Conservation (phyloP, 192 early-diverging fungal genomes). For the Oehlia diaphana region DNA sequence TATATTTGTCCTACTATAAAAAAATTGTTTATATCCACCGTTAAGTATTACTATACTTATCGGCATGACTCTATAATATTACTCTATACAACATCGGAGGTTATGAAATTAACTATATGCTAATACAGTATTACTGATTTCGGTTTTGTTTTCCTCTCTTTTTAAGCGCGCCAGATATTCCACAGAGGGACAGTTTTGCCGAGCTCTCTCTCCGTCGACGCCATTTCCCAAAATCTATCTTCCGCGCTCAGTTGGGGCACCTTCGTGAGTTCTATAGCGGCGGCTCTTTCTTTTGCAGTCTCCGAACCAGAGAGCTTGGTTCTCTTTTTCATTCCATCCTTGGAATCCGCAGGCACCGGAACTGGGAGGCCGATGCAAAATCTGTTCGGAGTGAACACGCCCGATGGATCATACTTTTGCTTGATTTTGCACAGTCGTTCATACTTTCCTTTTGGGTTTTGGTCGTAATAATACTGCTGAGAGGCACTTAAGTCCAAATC, state of each 20-base stretch:
- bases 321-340: neutral
- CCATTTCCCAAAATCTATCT: slow-evolving; percentile 20
- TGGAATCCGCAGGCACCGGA: neutral
- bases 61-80: too few species aligned
- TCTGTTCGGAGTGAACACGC: slow-evolving; percentile 31
- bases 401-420: slow-evolving; percentile 4
- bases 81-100: too few species aligned
- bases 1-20: too few species aligned
- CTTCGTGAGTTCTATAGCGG: neutral
- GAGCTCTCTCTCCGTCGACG: neutral
- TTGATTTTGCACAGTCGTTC: slow-evolving; percentile 24
- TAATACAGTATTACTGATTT: neutral
- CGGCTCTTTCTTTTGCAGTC: neutral
- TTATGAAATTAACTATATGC: slow-evolving; percentile 15
- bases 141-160: neutral
- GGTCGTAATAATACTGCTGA: slow-evolving; percentile 25
- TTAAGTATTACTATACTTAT: too few species aligned
- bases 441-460: slow-evolving; percentile 22
- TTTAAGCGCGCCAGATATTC: slow-evolving; percentile 20
- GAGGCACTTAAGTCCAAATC: slow-evolving; percentile 27
- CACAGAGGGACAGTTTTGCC: slow-evolving; percentile 22
- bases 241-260: neutral
- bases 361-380: slow-evolving; percentile 28
- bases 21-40: too few species aligned
- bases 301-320: slow-evolving; percentile 13